Evolutionary conservation across 2,329 filamentous ascomycete species (phyloP).

Genomic region (Fusarium stilboides): DNA sequence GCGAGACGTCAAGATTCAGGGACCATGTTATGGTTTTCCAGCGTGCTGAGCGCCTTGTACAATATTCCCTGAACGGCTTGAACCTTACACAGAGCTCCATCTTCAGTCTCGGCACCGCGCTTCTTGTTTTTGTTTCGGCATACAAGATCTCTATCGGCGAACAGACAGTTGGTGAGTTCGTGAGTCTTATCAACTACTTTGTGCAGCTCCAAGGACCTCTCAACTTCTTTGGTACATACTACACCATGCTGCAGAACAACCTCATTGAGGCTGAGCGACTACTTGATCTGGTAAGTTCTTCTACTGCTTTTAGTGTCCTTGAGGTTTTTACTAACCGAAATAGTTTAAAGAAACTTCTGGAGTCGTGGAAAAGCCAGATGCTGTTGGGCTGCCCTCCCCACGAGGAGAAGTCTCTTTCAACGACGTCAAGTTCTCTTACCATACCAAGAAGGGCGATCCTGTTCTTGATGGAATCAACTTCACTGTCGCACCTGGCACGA

Average conservation of each 20-base stretch:
- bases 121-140: slow-evolving; percentile 73
- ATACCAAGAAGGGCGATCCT: slow-evolving; percentile 55
- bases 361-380: slow-evolving; percentile 60
- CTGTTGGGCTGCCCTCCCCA: slow-evolving; percentile 51
- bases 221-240: slow-evolving; percentile 71
- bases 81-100: slow-evolving; percentile 75
- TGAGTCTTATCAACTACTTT: slow-evolving; percentile 71
- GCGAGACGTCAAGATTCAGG: slow-evolving; percentile 71
- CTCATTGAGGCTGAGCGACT: slow-evolving; percentile 63
- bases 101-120: slow-evolving; percentile 72
- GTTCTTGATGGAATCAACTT: slow-evolving; percentile 60
- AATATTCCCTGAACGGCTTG: slow-evolving; percentile 59
- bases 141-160: slow-evolving; percentile 72
- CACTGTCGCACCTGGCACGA: slow-evolving; percentile 60
- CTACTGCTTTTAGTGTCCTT: no score
- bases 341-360: slow-evolving; percentile 62
- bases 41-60: slow-evolving; percentile 50
- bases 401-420: slow-evolving; percentile 60
- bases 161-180: slow-evolving; percentile 70
- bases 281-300: slow-evolving; percentile 57
- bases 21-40: slow-evolving; percentile 69
- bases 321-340: slow-evolving; percentile 41
- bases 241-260: slow-evolving; percentile 63
- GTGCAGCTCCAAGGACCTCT: slow-evolving; percentile 73
- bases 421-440: slow-evolving; percentile 62